Evolutionary conservation across 2,329 filamentous ascomycete genomes (phyloP), one percentile per base, ranked within the genome.

Genomic region (Parastagonospora nodorum): DNA sequence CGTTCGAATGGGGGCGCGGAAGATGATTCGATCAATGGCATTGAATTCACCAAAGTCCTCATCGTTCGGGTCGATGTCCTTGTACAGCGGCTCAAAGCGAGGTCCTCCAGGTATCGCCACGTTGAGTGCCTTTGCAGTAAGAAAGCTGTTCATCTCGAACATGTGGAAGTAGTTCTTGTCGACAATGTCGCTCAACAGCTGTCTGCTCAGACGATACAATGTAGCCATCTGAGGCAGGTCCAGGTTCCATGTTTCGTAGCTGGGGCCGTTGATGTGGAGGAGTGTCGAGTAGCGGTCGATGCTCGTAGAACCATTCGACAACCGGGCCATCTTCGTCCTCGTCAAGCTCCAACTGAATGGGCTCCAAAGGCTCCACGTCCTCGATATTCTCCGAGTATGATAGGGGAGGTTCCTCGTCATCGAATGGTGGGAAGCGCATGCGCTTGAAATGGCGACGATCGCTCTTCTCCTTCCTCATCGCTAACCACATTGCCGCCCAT

Each of bases 1-100:
- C 8, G 93, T 99, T 62, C 93, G 87, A 59, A 97, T 95, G 0
- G 93, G 92, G 40, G 89, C 88, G 59, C 94, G 89, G 82, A 99
- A 99, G 62, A 99, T 99, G 75, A 99, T 99, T 63, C 95, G 90
- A 69, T 99, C 94, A 65, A 99, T 99, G 30, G 94, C 94, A 69
- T 99, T 99, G 82, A 99, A 99, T 75, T 99, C 94, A 75, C 94
- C 94, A 75, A 99, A 99, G 70, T 99, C 94, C 74, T 99, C 94
- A 63, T 97, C 93, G 65, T 99, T 99, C 2, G 94, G 94, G 73
- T 99, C 92, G 54, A 99, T 92, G 66, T 99, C 94, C 77, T 99
- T 99, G 81, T 97, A 99, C 15, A 99, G 75, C 19, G 94, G 94
- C 75, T 99, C 94, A 58, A 99, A 99, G 28, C 94, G 87, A 54